Conservation (phyloP, 2,329 filamentous ascomycete genomes). For the Pseudogymnoascus sp. region DNA sequence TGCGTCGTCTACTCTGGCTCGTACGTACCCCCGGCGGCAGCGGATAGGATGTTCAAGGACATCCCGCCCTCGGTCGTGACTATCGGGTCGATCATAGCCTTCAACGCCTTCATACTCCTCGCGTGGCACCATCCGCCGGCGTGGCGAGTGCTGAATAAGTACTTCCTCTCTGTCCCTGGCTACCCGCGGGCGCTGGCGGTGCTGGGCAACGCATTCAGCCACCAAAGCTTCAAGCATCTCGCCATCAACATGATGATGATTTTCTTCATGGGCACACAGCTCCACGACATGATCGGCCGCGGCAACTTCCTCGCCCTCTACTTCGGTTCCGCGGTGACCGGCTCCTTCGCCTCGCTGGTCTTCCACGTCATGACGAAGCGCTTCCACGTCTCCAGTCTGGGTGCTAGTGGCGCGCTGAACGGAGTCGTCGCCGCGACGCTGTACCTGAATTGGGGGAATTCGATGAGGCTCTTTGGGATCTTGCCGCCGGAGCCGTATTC, state of each 20-base stretch:
- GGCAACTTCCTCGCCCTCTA: slow-evolving; percentile 65
- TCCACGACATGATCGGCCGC: slow-evolving; percentile 66
- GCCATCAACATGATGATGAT: slow-evolving; percentile 59
- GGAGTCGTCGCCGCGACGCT: slow-evolving; percentile 58
- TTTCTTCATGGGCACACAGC: slow-evolving; percentile 57
- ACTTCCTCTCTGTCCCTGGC: slow-evolving; percentile 59
- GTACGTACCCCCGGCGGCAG: slow-evolving; percentile 46
- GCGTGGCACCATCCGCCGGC: slow-evolving; percentile 59
- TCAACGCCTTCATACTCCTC: slow-evolving; percentile 52
- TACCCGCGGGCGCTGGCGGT: slow-evolving; percentile 57
- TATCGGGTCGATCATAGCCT: slow-evolving; percentile 52
- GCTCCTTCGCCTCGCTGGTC: slow-evolving; percentile 52
- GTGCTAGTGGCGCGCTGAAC: slow-evolving; percentile 60
- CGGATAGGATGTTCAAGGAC: slow-evolving; percentile 51
- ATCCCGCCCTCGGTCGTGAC: slow-evolving; percentile 59
- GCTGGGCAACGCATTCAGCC: slow-evolving; percentile 62
- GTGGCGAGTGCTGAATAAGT: slow-evolving; percentile 62
- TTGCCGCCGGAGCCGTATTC: slow-evolving; percentile 48
- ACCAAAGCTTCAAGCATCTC: slow-evolving; percentile 57
- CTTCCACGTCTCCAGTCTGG: slow-evolving; percentile 48
- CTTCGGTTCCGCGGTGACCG: slow-evolving; percentile 50
- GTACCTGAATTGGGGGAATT: slow-evolving; percentile 50
- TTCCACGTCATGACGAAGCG: slow-evolving; percentile 35
- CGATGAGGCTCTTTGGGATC: slow-evolving; percentile 49
- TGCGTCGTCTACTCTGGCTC: slow-evolving; percentile 40